phyloP scores from a whole-genome alignment of 352 stramenopile species.

The Globisporangium alternatum region DNA sequence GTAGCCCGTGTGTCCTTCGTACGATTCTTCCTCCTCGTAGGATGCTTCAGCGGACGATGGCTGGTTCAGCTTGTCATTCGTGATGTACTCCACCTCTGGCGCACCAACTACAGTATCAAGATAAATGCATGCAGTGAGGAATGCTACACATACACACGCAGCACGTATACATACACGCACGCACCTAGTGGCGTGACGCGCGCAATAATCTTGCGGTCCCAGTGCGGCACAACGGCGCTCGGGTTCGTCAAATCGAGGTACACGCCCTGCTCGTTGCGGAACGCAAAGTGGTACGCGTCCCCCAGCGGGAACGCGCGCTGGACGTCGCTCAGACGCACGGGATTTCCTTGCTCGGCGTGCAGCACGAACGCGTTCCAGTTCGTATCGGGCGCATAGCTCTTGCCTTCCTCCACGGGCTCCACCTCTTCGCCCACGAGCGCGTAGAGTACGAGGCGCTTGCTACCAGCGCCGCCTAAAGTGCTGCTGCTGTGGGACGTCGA shows the following conservation, averaged over 20 bases:
- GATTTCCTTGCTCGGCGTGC: conserved; percentile 12
- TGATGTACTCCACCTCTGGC: conserved; percentile 43
- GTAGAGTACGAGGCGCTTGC: conserved; percentile 52
- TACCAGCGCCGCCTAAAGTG: conserved; percentile 9
- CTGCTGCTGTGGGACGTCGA: conserved; percentile 4
- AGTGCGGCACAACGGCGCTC: conserved; percentile 55
- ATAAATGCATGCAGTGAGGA: neutral
- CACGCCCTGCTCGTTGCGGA: conserved; percentile 63
- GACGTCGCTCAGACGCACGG: conserved; percentile 52
- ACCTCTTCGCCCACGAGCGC: conserved; percentile 60
- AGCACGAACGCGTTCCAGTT: conserved; percentile 79
- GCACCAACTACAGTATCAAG: conserved; percentile 26
- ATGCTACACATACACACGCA: neutral
- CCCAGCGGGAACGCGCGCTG: conserved; percentile 72
- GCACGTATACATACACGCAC: neutral
- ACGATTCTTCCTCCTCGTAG: neutral
- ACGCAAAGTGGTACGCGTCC: conserved; percentile 68
- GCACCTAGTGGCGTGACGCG: conserved; percentile 54
- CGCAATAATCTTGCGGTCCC: conserved; percentile 67
- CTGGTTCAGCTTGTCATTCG: neutral
- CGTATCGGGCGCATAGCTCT: conserved; percentile 40
- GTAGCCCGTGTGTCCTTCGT: conserved; percentile 1
- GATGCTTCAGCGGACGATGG: neutral
- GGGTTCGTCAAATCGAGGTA: conserved; percentile 76
- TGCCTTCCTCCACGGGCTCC: conserved; percentile 47